Base-by-base conservation (phyloP, 1,284 basidiomycete genomes). In the Trametes versicolor region DNA sequence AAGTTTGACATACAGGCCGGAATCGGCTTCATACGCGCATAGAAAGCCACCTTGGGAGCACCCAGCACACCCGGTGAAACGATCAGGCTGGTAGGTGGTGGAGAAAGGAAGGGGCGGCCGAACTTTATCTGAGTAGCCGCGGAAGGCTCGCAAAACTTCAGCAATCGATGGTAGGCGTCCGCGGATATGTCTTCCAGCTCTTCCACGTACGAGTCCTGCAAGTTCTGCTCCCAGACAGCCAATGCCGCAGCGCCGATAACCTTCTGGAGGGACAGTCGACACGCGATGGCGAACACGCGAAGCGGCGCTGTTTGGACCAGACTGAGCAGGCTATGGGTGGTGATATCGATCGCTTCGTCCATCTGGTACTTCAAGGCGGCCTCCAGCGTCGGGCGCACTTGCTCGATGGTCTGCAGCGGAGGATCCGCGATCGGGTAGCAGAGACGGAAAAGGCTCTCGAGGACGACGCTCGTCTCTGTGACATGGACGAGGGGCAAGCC, bases 391-490 rank as follows among this genome's bases (percentile, higher is more conserved):
- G 50, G 5, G 7, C 19, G 17, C 13, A 52, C n/a, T 12, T 17
- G 29, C 10, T 15, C 34, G 50, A 52, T 2, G 50, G 13, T 21
- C 4, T 21, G 50, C 1, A 64, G 58, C 1, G 68, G 65, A 2
- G 70, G 71, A 17, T 41, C 39, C 6, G 12, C 65, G 29, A 71
- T 64, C 0, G 82, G 81, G 64, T 83, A 82, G 57, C 79, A 80
- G 51, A 79, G 72, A 25, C 75, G 71, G 58, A 83, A 74, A 25
- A 83, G 72, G 43, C 67, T 64, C 36, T 79, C 74, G 55, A 83
- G 62, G 9, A 72, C 75, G 27, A 56, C 60, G 49, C 74, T 71
- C 36, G 73, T 60, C 67, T 84, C 83, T 21, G 74, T 62, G 9
- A 82, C 64, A 27, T 65, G 63, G 41, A 83, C 73, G 13, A 77